These are phyloP conservation scores for Neofusicoccum laricinum DNA, from an alignment of 2,329 filamentous ascomycete species.

Conservation along the genomic window DNA sequence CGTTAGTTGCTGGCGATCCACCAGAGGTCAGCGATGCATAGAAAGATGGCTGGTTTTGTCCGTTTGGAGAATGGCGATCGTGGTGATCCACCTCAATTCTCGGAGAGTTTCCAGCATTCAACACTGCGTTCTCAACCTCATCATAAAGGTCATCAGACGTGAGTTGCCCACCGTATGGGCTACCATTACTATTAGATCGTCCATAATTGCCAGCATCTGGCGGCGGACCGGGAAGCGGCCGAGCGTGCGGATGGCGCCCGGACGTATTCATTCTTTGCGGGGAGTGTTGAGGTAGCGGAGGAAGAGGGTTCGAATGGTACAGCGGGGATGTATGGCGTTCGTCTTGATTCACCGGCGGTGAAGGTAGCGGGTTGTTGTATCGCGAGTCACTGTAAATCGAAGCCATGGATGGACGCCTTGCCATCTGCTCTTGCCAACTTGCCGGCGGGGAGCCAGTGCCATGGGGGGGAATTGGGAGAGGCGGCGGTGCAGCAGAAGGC, in stretches of 20 bases:
- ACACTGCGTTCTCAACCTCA: slow-evolving; percentile 54
- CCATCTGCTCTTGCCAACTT: slow-evolving; percentile 28
- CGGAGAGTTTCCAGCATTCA: slow-evolving; percentile 27
- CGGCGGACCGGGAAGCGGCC: slow-evolving; percentile 59
- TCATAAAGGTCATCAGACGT: slow-evolving; percentile 55
- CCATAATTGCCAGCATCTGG: slow-evolving; percentile 39
- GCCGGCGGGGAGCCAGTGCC: slow-evolving; percentile 31
- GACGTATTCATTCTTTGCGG: slow-evolving; percentile 52
- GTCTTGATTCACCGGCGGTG: slow-evolving; percentile 8
- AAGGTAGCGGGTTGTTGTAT: slow-evolving; percentile 13
- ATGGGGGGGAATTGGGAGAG: slow-evolving; percentile 32
- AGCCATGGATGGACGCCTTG: slow-evolving; percentile 10
- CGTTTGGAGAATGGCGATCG: neutral
- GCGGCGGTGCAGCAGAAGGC: slow-evolving; percentile 31
- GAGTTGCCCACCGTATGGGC: slow-evolving; percentile 36
- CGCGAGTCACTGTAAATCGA: neutral
- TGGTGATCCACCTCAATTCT: slow-evolving; percentile 20
- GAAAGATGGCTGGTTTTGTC: slow-evolving; percentile 3
- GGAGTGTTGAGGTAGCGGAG: slow-evolving; percentile 44
- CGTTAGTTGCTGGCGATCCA: slow-evolving; percentile 46
- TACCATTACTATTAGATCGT: slow-evolving; percentile 28
- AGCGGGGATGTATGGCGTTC: neutral
- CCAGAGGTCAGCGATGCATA: slow-evolving; percentile 20
- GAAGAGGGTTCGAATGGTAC: slow-evolving; percentile 34
- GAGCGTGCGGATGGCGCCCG: slow-evolving; percentile 55